phyloP scores from a whole-genome alignment of 495 filamentous ascomycete species.

The Astrocystis sublimbata region DNA sequence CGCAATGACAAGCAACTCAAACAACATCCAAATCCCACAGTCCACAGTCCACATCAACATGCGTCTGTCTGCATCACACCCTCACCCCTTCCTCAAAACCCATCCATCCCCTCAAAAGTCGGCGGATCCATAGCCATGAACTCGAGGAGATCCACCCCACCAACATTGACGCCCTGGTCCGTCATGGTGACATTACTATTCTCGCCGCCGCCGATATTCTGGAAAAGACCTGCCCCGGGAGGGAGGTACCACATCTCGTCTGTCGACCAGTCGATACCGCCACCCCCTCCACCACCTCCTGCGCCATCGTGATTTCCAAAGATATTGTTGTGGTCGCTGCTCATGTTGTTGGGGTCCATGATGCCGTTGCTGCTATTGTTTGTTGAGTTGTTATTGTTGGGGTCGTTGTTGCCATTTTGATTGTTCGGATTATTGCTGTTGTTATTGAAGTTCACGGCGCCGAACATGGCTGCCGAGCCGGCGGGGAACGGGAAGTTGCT shows the following conservation, averaged over 20 bases:
- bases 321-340: conserved; percentile 30
- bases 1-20: too few relatives aligned
- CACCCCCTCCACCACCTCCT: too few relatives aligned
- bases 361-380: conserved; percentile 35
- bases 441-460: conserved; percentile 40
- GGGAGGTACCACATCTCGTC: conserved; percentile 59
- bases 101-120: too few relatives aligned
- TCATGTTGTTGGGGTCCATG: conserved; percentile 27
- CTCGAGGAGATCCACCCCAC: conserved; percentile 57
- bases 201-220: conserved; percentile 51
- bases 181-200: conserved; percentile 56
- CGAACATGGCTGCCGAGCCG: conserved; percentile 48
- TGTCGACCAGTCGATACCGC: conserved; percentile 43
- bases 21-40: too few relatives aligned
- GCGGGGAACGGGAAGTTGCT: conserved; percentile 51
- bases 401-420: conserved; percentile 29
- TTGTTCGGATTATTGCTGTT: conserved; percentile 30
- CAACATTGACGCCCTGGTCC: conserved; percentile 59
- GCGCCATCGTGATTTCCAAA: too few relatives aligned
- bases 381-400: too few relatives aligned
- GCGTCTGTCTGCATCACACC: too few relatives aligned
- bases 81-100: too few relatives aligned
- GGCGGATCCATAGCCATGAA: conserved; percentile 58
- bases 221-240: conserved; percentile 55
- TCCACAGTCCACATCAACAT: too few relatives aligned